Percentiles rank a stretch among this genome's conserved stretches.
These are phyloP conservation scores for Pythium aphanidermatum DNA, from an alignment of 352 stramenopile species.

Conservation along the genomic window DNA sequence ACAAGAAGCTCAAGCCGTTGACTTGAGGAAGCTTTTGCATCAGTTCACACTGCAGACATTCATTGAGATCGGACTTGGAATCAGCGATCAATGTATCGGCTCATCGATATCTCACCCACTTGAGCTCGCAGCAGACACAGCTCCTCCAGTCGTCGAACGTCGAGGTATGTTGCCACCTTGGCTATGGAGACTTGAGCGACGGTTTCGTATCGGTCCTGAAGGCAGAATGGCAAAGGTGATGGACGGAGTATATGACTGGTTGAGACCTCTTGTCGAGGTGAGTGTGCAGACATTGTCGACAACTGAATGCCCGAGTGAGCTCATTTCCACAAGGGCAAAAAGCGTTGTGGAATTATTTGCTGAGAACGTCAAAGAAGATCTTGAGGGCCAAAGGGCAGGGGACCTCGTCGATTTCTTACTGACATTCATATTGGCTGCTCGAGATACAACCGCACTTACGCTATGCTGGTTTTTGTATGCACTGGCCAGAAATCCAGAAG, in stretches of 20 bases:
- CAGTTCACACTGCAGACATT: slow-evolving; percentile 50
- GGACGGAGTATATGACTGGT: slow-evolving; percentile 28
- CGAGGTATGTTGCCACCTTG: slow-evolving; percentile 37
- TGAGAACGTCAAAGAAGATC: neutral
- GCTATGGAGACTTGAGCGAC: slow-evolving; percentile 48
- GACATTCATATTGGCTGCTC: slow-evolving; percentile 62
- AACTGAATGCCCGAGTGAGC: neutral
- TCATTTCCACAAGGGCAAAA: too few relatives aligned
- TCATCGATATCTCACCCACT: slow-evolving; percentile 30
- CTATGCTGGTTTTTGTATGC: slow-evolving; percentile 70
- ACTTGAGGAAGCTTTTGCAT: slow-evolving; percentile 30
- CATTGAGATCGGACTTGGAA: slow-evolving; percentile 37
- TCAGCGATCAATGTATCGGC: slow-evolving; percentile 34
- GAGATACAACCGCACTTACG: slow-evolving; percentile 66
- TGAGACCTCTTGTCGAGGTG: slow-evolving; percentile 31
- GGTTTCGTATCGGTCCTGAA: slow-evolving; percentile 33
- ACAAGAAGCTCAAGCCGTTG: neutral
- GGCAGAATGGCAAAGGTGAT: slow-evolving; percentile 21
- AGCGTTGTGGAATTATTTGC: slow-evolving; percentile 3
- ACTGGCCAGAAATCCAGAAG: slow-evolving; percentile 50
- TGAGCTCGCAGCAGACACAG: slow-evolving; percentile 30
- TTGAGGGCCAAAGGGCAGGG: slow-evolving; percentile 8
- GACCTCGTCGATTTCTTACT: slow-evolving; percentile 64
- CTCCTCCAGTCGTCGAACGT: slow-evolving; percentile 24
- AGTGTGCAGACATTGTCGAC: slow-evolving; percentile 6